phyloP scores from a whole-genome alignment of 2,329 filamentous ascomycete species.

The Xylaria sp. region DNA sequence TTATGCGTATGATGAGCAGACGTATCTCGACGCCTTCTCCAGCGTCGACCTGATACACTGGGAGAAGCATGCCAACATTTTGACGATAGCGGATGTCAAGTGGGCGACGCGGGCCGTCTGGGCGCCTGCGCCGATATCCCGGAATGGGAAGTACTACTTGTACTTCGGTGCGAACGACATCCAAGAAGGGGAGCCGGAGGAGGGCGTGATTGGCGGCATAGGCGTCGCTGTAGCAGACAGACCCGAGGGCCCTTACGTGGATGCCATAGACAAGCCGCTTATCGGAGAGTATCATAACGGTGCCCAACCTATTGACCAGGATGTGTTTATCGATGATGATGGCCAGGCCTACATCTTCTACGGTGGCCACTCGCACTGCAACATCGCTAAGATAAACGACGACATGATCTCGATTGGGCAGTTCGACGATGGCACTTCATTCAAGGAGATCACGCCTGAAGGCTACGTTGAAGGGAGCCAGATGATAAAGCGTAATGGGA shows the following conservation, averaged over 20 bases:
- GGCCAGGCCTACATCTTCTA: conserved; percentile 57
- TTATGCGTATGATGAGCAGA: conserved; percentile 58
- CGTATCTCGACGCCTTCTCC: conserved; percentile 63
- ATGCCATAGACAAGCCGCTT: conserved; percentile 56
- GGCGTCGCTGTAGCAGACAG: conserved; percentile 54
- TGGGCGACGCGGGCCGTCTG: conserved; percentile 61
- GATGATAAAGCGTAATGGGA: conserved; percentile 56
- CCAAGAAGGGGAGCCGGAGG: conserved; percentile 47
- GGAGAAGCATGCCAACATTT: conserved; percentile 58
- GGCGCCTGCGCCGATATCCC: conserved; percentile 59
- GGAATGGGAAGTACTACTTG: conserved; percentile 60
- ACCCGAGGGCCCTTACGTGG: conserved; percentile 55
- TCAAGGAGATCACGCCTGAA: conserved; percentile 59
- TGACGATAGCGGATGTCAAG: conserved; percentile 53
- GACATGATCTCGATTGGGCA: conserved; percentile 57
- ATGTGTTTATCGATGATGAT: conserved; percentile 57
- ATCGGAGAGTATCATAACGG: conserved; percentile 58
- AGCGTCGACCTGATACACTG: conserved; percentile 60
- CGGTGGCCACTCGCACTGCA: conserved; percentile 56
- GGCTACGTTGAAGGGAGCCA: conserved; percentile 58
- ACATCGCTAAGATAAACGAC: conserved; percentile 56
- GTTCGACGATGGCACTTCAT: conserved; percentile 55
- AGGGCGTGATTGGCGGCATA: conserved; percentile 53
- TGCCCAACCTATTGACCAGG: conserved; percentile 61
- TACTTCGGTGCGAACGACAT: conserved; percentile 64